These are phyloP conservation scores for Lobosporangium transversale DNA, from an alignment of 192 early-diverging fungal species.

Conservation along the genomic window DNA sequence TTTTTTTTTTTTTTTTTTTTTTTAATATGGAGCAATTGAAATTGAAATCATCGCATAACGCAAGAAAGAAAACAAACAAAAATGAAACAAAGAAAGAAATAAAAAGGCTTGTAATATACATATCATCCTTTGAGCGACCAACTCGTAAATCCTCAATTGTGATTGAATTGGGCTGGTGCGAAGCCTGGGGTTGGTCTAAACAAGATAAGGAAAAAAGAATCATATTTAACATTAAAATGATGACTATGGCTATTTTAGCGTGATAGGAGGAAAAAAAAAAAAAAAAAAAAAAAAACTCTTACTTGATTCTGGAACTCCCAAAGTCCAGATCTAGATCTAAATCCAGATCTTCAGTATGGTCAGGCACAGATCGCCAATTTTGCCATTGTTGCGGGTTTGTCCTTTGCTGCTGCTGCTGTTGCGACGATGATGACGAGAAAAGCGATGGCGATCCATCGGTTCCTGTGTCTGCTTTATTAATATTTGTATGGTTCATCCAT, in stretches of 20 bases:
- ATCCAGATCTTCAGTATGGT: conserved; percentile 3
- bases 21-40: too few relatives aligned
- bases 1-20: too few relatives aligned
- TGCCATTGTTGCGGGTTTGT: conserved; percentile 13
- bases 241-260: too few relatives aligned
- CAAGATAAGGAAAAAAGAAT: background rate
- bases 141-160: background rate
- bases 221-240: too few relatives aligned
- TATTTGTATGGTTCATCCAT: too few relatives aligned
- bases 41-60: too few relatives aligned
- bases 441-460: too few relatives aligned
- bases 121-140: too few relatives aligned
- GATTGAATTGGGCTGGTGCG: conserved; percentile 37
- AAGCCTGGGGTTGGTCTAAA: conserved; percentile 32
- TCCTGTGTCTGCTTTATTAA: too few relatives aligned
- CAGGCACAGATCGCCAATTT: conserved; percentile 7
- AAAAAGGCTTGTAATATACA: conserved; percentile 1
- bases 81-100: too few relatives aligned
- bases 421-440: too few relatives aligned
- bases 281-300: background rate
- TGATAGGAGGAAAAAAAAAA: background rate
- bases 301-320: conserved; percentile 20
- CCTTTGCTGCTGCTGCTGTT: background rate
- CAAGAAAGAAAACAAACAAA: too few relatives aligned
- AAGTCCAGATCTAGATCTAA: conserved; percentile 14